Evolutionary conservation across 176 grass and related monocot species (phyloP).

Genomic region (Rhipidocladum racemiflorum): DNA sequence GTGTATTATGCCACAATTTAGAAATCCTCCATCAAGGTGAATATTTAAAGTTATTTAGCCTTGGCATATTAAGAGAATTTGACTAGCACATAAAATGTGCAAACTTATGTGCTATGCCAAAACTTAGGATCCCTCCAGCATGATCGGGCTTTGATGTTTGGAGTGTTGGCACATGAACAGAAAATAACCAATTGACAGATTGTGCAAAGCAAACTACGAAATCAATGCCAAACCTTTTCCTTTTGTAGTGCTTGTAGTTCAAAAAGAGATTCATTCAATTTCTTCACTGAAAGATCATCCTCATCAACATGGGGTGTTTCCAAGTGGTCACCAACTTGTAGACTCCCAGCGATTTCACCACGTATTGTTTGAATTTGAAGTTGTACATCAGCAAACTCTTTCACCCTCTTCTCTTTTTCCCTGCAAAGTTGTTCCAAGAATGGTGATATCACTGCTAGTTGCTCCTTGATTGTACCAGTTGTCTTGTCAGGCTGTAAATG

Average conservation of each 20-base stretch:
- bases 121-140: neutral
- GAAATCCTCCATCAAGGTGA: neutral
- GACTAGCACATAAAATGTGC: neutral
- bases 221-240: slow-evolving; percentile 69
- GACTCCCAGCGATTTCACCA: slow-evolving; percentile 69
- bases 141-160: neutral
- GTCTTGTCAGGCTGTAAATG: slow-evolving; percentile 74
- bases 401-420: slow-evolving; percentile 74
- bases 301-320: slow-evolving; percentile 49
- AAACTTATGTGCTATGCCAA: neutral
- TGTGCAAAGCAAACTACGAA: slow-evolving; percentile 9
- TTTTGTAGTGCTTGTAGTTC: slow-evolving; percentile 84
- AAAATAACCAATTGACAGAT: neutral
- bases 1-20: neutral
- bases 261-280: slow-evolving; percentile 70
- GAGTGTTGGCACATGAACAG: neutral
- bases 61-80: slow-evolving; percentile 5
- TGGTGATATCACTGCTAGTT: slow-evolving; percentile 70
- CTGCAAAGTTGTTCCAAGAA: slow-evolving; percentile 58
- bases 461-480: slow-evolving; percentile 85
- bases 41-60: neutral
- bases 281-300: slow-evolving; percentile 80
- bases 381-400: slow-evolving; percentile 70
- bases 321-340: slow-evolving; percentile 42
- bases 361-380: slow-evolving; percentile 68